phyloP scores from a whole-genome alignment of 805 yeast species.

The Kazachstania kunashirensis region DNA sequence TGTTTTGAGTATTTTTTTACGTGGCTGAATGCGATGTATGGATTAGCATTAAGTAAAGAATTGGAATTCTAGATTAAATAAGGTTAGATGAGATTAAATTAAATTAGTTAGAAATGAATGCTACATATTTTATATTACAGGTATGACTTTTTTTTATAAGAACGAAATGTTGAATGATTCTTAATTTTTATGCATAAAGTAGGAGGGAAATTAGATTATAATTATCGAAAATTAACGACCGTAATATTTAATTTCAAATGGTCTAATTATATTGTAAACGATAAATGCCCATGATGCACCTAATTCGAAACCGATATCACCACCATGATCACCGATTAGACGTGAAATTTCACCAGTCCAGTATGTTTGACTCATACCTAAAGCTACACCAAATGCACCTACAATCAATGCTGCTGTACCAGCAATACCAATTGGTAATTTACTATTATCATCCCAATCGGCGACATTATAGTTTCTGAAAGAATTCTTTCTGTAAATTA shows the following conservation, averaged over 20 bases:
- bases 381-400: constrained; percentile 75
- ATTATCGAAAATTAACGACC: constrained; percentile 40
- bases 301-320: constrained; percentile 77
- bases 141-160: no score
- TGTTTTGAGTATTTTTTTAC: no score
- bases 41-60: no score
- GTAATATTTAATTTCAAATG: constrained; percentile 57
- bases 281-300: constrained; percentile 59
- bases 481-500: constrained; percentile 57
- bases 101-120: no score
- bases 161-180: no score
- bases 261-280: constrained; percentile 50
- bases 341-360: constrained; percentile 60
- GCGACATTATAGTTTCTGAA: constrained; percentile 51
- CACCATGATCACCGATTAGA: constrained; percentile 41
- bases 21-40: no score
- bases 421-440: constrained; percentile 67
- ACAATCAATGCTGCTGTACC: constrained; percentile 70
- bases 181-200: no score
- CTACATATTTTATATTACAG: no score
- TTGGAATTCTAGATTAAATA: no score
- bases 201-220: no score
- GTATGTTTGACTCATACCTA: constrained; percentile 86
- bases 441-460: constrained; percentile 45
- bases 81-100: no score